These are phyloP conservation scores for Microthyrium microscopicum DNA, from an alignment of 2,329 filamentous ascomycete genomes.

Conservation along the genomic window DNA sequence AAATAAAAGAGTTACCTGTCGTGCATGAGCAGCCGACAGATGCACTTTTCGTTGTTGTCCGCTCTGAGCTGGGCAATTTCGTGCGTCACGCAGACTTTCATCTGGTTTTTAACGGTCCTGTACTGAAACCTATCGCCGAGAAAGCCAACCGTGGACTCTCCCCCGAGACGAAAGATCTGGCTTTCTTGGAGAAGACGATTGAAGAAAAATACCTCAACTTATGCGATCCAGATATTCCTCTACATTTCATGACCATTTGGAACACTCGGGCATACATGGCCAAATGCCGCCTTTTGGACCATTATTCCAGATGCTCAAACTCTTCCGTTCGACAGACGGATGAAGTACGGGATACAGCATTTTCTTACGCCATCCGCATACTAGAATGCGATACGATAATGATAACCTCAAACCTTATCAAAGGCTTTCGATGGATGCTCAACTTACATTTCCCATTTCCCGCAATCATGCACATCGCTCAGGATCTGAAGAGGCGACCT, in stretches of 20 bases:
- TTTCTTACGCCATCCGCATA: conserved; percentile 21
- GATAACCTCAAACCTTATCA: conserved; percentile 24
- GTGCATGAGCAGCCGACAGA: conserved; percentile 28
- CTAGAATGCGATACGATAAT: conserved; percentile 32
- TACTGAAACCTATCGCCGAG: conserved; percentile 18
- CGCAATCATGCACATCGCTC: conserved; percentile 29
- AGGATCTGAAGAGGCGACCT: conserved; percentile 26
- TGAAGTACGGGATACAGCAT: conserved; percentile 13
- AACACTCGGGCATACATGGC: conserved; percentile 28
- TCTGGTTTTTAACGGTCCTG: conserved; percentile 30
- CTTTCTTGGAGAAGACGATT: conserved; percentile 25
- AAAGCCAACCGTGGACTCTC: conserved; percentile 10
- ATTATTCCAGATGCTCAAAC: conserved; percentile 19
- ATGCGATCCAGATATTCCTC: conserved; percentile 25
- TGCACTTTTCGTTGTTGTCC: conserved; percentile 31
- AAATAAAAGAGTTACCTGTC: conserved; percentile 25
- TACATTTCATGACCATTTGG: conserved; percentile 31
- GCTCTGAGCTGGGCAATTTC: conserved; percentile 26
- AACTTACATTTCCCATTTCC: conserved; percentile 31
- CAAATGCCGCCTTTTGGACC: conserved; percentile 33
- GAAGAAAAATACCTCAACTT: conserved; percentile 28
- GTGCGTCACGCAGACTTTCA: conserved; percentile 24
- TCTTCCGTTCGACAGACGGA: conserved; percentile 11
- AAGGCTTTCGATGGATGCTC: conserved; percentile 26
- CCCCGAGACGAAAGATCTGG: conserved; percentile 12